phyloP scores from a whole-genome alignment of 176 grass and related monocot species.

The Areca catechu region DNA sequence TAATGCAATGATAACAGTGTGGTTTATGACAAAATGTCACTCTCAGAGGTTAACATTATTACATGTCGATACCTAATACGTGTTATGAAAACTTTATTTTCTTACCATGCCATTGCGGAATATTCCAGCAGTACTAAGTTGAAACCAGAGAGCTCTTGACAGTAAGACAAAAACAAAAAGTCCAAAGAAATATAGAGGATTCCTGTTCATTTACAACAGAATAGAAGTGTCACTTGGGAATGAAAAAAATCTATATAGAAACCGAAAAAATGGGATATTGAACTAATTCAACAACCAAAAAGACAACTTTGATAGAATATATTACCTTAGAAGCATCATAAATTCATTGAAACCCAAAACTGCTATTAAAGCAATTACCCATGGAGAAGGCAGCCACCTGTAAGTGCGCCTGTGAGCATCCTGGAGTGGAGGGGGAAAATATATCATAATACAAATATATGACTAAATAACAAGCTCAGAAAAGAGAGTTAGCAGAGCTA shows the following conservation, averaged over 20 bases:
- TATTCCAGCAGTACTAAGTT: constrained; percentile 52
- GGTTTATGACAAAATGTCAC: not conserved
- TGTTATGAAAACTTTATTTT: constrained; percentile 5
- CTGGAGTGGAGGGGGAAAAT: constrained; percentile 16
- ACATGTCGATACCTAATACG: not conserved
- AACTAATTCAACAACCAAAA: constrained; percentile 21
- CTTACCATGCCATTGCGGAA: constrained; percentile 63
- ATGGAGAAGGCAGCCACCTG: constrained; percentile 54
- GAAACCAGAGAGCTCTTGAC: constrained; percentile 50
- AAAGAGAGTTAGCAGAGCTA: too few species aligned
- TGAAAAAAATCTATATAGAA: not conserved
- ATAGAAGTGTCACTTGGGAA: constrained; percentile 10
- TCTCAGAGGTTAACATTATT: not conserved
- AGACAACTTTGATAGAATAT: constrained; percentile 7
- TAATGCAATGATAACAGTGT: too few species aligned
- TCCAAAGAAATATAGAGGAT: constrained; percentile 58
- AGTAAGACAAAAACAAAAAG: constrained; percentile 45
- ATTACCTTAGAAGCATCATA: constrained; percentile 77
- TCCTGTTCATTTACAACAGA: constrained; percentile 51
- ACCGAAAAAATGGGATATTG: not conserved
- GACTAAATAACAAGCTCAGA: too few species aligned
- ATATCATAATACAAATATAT: too few species aligned
- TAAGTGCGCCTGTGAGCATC: constrained; percentile 50
- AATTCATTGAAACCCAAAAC: constrained; percentile 75
- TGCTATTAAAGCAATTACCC: constrained; percentile 58